phyloP scores from a whole-genome alignment of 148 eudicot genomes.

The Persicaria tinctoria region DNA sequence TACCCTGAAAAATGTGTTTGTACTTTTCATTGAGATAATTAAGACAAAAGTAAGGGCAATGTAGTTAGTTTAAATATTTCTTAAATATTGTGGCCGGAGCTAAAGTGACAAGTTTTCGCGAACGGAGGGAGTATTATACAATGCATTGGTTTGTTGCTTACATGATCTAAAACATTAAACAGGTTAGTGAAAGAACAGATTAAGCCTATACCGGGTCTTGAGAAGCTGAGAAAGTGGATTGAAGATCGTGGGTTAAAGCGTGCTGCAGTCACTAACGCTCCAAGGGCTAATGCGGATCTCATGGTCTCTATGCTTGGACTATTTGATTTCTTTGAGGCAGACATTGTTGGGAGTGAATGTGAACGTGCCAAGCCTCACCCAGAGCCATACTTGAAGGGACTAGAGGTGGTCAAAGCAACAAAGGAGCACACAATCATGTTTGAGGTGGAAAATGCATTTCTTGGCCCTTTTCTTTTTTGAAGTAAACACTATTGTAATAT shows the following conservation, averaged over 20 bases:
- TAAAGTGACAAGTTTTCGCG: no score
- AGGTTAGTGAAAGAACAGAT: slow-evolving; percentile 67
- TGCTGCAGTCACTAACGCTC: slow-evolving; percentile 96
- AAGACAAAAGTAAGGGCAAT: no score
- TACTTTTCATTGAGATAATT: no score
- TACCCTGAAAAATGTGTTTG: no score
- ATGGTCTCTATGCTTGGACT: slow-evolving; percentile 80
- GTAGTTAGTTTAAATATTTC: no score
- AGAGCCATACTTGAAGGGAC: slow-evolving; percentile 78
- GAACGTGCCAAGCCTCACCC: slow-evolving; percentile 89
- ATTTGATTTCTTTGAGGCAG: slow-evolving; percentile 59
- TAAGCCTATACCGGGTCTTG: slow-evolving; percentile 59
- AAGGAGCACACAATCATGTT: no score
- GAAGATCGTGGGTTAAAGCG: slow-evolving; percentile 80
- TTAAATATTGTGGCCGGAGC: no score
- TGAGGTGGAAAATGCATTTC: slow-evolving; percentile 26
- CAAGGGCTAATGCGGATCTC: slow-evolving; percentile 70
- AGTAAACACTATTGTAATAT: neutral
- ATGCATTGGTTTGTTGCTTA: neutral
- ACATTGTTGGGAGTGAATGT: slow-evolving; percentile 71
- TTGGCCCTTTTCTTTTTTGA: neutral
- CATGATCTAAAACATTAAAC: slow-evolving; percentile 2
- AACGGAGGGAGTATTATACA: neutral
- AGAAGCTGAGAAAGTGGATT: slow-evolving; percentile 68
- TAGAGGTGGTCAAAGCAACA: slow-evolving; percentile 57